A percentile compares a stretch with the other conserved stretches of the same genome.
These are phyloP conservation scores for Davidsoniella australis DNA, from an alignment of 2,329 filamentous ascomycete genomes.

Conservation along the genomic window DNA sequence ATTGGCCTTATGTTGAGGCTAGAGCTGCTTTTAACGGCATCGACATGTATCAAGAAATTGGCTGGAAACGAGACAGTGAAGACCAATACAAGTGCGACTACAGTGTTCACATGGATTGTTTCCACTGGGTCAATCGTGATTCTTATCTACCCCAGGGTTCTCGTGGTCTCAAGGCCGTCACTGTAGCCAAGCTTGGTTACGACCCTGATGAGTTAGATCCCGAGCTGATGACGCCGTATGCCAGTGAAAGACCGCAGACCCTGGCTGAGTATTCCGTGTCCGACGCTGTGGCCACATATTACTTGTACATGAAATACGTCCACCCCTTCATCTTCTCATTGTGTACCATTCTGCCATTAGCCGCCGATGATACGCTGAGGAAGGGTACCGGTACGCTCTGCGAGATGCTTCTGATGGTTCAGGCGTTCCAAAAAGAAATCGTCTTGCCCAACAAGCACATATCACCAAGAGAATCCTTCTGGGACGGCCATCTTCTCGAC, in stretches of 20 bases:
- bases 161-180: constrained; percentile 92
- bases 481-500: constrained; percentile 88
- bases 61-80: constrained; percentile 86
- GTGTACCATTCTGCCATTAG: constrained; percentile 87
- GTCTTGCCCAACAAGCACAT: constrained; percentile 93
- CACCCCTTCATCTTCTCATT: constrained; percentile 98
- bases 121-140: constrained; percentile 97
- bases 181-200: constrained; percentile 92
- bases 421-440: constrained; percentile 84
- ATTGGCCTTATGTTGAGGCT: constrained; percentile 97
- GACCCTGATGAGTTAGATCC: constrained; percentile 96
- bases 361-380: constrained; percentile 77
- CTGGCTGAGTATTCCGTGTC: constrained; percentile 97
- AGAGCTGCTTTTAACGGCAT: constrained; percentile 87
- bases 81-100: constrained; percentile 94
- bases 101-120: constrained; percentile 97
- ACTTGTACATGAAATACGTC: constrained; percentile 99
- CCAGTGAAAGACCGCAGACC: constrained; percentile 77
- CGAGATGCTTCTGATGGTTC: constrained; percentile 98
- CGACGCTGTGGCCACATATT: constrained; percentile 96
- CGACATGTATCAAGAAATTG: constrained; percentile 98
- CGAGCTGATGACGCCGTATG: constrained; percentile 90
- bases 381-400: constrained; percentile 98
- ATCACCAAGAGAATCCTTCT: constrained; percentile 80
- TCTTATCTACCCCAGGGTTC: constrained; percentile 95